Percentiles rank a stretch among this genome's conserved stretches.
Conservation (phyloP, 352 stramenopile species). For the Salisapilia sapeloensis region DNA sequence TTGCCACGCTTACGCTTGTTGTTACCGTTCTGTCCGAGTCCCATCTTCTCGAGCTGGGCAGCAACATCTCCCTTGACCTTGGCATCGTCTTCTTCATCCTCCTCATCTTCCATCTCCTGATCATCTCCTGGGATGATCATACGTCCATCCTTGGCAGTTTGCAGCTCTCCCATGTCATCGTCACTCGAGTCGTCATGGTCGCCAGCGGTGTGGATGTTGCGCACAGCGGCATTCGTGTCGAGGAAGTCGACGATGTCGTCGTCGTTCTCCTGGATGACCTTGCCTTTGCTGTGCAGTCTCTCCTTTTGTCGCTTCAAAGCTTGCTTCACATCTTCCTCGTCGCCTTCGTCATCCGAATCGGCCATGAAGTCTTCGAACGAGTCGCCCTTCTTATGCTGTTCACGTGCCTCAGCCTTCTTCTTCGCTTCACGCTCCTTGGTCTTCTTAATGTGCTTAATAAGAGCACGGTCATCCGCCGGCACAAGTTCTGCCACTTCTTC, state of each 20-base stretch:
- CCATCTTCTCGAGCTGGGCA: conserved; percentile 69
- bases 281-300: conserved; percentile 50
- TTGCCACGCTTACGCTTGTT: conserved; percentile 49
- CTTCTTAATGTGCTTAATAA: conserved; percentile 95
- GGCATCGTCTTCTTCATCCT: conserved; percentile 42
- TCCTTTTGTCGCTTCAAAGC: conserved; percentile 69
- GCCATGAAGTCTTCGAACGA: conserved; percentile 74
- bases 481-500: conserved; percentile 82
- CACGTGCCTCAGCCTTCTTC: conserved; percentile 60
- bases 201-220: conserved; percentile 60
- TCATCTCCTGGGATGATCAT: conserved; percentile 67
- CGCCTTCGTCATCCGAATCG: conserved; percentile 66
- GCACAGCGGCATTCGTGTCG: conserved; percentile 78
- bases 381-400: conserved; percentile 20
- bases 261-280: conserved; percentile 59
- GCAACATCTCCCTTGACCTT: conserved; percentile 71
- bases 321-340: conserved; percentile 60
- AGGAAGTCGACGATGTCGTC: conserved; percentile 90
- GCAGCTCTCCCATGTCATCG: conserved; percentile 76
- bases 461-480: conserved; percentile 73
- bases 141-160: conserved; percentile 84
- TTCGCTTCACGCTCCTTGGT: conserved; percentile 83
- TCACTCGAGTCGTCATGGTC: conserved; percentile 26
- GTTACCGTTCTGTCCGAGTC: conserved; percentile 23
- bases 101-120: conserved; percentile 26